Evolutionary conservation across 139 green algal genomes (phyloP), one percentile per base, ranked within the genome.

Genomic region (Helicosporidium sp.): DNA sequence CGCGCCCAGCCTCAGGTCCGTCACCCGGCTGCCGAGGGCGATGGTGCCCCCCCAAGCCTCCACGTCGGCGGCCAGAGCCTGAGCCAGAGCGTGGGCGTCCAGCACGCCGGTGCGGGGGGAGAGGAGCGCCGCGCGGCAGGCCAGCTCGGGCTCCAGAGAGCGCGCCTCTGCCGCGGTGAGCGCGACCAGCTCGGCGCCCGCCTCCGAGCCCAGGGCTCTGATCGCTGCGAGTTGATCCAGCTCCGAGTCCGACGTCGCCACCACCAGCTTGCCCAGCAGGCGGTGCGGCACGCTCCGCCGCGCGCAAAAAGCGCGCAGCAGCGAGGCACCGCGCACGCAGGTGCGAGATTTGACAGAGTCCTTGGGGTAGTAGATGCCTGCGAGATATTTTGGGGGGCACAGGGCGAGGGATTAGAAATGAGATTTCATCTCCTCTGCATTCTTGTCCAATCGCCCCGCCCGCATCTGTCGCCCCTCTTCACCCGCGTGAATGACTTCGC

Each of bases 91-190:
- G 54, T 87, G 76, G 56, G 65, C 80, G 69, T 85, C 76, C 2
- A 93, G 16, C 23, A 93, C 83, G 52, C 78, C 80, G 4, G 83
- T 90, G 24, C 58, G 76, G 2, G 83, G 79, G 18, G 83, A 93
- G 35, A 76, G 59, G 51, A 93, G 49, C 3, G 69, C 83, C 0
- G 67, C 80, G 10, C 37, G 28, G 48, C 55, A 72, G 1, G 26
- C 27, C 37, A 75, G 37, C 13, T 47, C 66, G 2, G 82, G 83
- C 69, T 93, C 80, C 58, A 85, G 43, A 4, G 28, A 29, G 3
- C 8, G 17, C 6, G 55, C 75, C 25, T 80, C 60, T 3, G 27
- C n/a, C 4, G 13, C 41, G 7, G 54, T 61, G 6, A 94, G 48
- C 52, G 60, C 57, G 42, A 60, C 25, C 42, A 93, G 59, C 28